Evolutionary conservation across 768 basidiomycete genomes (phyloP).

Genomic region (Boletus barrowsii): DNA sequence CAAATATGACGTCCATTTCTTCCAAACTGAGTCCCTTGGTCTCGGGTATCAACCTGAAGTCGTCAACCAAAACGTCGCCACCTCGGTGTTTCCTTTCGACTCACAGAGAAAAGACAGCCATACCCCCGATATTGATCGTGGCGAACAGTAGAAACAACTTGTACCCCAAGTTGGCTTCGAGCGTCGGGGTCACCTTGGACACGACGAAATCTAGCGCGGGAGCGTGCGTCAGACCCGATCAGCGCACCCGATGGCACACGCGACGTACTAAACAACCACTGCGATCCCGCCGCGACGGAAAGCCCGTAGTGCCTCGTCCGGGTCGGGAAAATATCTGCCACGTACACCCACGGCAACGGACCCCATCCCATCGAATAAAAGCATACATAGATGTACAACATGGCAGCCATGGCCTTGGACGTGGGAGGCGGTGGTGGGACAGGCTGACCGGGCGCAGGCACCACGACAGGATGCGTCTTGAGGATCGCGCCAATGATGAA

Average conservation of each 20-base stretch:
- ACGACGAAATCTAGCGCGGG: slow-evolving; percentile 55
- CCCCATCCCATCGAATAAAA: slow-evolving; percentile 91
- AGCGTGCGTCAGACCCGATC: not conserved
- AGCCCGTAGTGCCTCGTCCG: slow-evolving; percentile 80
- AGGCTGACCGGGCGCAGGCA: slow-evolving; percentile 39
- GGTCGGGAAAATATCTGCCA: slow-evolving; percentile 84
- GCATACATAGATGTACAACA: slow-evolving; percentile 84
- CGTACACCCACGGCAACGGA: slow-evolving; percentile 64
- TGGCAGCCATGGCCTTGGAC: slow-evolving; percentile 76
- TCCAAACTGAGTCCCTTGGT: slow-evolving; percentile 57
- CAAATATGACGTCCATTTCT: slow-evolving; percentile 59
- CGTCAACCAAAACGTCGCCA: no score
- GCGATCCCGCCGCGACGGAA: slow-evolving; percentile 68
- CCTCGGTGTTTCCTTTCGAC: slow-evolving; percentile 8
- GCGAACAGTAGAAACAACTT: slow-evolving; percentile 80
- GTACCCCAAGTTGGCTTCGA: slow-evolving; percentile 60
- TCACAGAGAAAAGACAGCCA: slow-evolving; percentile 66
- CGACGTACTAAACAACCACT: slow-evolving; percentile 73
- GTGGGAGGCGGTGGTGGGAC: slow-evolving; percentile 46
- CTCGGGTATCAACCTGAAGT: slow-evolving; percentile 52
- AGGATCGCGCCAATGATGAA: slow-evolving; percentile 84
- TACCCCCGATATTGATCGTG: slow-evolving; percentile 67
- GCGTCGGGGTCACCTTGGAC: slow-evolving; percentile 64
- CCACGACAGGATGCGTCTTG: slow-evolving; percentile 62
- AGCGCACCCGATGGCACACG: slow-evolving; percentile 18